Conservation (phyloP, 352 stramenopile genomes). For the Pythium plurisporium region DNA sequence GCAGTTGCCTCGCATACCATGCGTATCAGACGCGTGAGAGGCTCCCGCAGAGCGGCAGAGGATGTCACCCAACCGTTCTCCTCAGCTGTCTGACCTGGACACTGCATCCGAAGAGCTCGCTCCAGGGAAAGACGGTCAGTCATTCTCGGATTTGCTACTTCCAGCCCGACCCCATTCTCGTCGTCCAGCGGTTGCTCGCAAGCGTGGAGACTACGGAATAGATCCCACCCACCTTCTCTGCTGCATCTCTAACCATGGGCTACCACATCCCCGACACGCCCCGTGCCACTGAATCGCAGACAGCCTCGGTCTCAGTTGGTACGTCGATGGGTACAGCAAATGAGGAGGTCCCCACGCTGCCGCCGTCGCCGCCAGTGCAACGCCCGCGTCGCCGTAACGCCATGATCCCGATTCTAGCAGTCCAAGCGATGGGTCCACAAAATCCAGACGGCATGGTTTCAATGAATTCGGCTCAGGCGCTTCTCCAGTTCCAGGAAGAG, state of each 20-base stretch:
- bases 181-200: conserved; percentile 7
- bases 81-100: no score
- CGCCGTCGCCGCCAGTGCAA: conserved; percentile 10
- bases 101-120: no score
- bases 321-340: conserved; percentile 20
- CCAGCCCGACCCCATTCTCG: conserved; percentile 3
- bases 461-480: conserved; percentile 26
- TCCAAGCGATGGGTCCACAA: conserved; percentile 40
- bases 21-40: background rate
- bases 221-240: background rate
- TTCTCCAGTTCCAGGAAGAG: conserved; percentile 33
- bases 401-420: conserved; percentile 40
- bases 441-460: conserved; percentile 38
- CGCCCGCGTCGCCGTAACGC: conserved; percentile 46
- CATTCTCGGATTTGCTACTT: conserved; percentile 13
- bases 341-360: conserved; percentile 1
- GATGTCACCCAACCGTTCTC: no score
- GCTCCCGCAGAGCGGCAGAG: background rate
- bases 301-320: conserved; percentile 9
- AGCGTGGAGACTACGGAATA: conserved; percentile 14
- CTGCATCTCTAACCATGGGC: conserved; percentile 31
- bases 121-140: no score
- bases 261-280: conserved; percentile 66
- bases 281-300: background rate
- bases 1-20: conserved; percentile 12